Conservation (phyloP, 2,329 filamentous ascomycete species). For the Fusarium compactum region DNA sequence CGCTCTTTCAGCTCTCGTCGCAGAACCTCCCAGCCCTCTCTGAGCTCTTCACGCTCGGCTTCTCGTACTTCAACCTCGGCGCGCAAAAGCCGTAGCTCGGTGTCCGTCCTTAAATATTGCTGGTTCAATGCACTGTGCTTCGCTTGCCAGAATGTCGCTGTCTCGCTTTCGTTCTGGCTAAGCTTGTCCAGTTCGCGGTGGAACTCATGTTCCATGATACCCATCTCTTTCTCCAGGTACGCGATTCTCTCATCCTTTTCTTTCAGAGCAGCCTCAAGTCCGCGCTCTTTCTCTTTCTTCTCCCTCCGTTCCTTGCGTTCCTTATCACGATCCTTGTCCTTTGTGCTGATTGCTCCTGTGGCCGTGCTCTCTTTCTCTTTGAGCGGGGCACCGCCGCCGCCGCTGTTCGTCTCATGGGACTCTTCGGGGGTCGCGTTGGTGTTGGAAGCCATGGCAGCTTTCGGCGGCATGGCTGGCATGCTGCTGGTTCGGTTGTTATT, state of each 20-base stretch:
- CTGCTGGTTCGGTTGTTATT: conserved; percentile 47
- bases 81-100: conserved; percentile 64
- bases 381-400: conserved; percentile 45
- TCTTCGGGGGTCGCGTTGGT: conserved; percentile 43
- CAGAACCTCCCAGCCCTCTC: conserved; percentile 62
- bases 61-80: conserved; percentile 62
- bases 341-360: conserved; percentile 52
- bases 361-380: conserved; percentile 46
- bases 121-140: conserved; percentile 66
- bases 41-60: conserved; percentile 62
- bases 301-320: conserved; percentile 46
- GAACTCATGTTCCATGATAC: conserved; percentile 66
- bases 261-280: conserved; percentile 51
- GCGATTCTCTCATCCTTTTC: conserved; percentile 66
- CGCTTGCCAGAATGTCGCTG: conserved; percentile 68
- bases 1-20: conserved; percentile 59
- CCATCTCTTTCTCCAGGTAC: conserved; percentile 65
- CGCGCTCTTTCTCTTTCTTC: conserved; percentile 43
- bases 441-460: conserved; percentile 47
- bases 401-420: conserved; percentile 45
- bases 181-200: conserved; percentile 65
- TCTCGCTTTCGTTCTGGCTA: conserved; percentile 66
- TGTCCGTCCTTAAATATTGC: conserved; percentile 64
- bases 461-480: conserved; percentile 50
- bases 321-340: conserved; percentile 49